These are phyloP conservation scores for Delphinella strobiligena DNA, from an alignment of 2,329 filamentous ascomycete species.

Conservation along the genomic window DNA sequence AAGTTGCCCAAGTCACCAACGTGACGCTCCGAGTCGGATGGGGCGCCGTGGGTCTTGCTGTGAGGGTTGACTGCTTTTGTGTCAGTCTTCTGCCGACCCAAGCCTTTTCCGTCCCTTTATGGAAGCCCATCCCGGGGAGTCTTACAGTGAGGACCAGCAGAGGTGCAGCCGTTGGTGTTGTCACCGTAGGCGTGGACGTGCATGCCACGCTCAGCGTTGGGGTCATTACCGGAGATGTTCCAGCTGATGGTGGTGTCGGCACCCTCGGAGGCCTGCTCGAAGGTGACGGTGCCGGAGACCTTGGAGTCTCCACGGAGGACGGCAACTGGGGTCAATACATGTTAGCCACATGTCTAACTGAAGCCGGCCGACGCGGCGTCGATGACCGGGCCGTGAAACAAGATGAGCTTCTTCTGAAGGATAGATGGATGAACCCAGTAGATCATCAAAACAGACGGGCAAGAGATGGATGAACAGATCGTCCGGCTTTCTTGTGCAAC, in stretches of 20 bases:
- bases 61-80: constrained; percentile 75
- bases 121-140: constrained; percentile 11
- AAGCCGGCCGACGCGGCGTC: no score
- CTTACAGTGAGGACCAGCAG: constrained; percentile 93
- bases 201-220: constrained; percentile 94
- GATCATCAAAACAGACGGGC: no score
- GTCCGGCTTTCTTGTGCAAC: background rate
- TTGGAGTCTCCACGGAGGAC: constrained; percentile 97
- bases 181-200: constrained; percentile 98
- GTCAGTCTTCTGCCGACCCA: constrained; percentile 1
- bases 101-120: background rate
- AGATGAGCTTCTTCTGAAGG: background rate
- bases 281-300: constrained; percentile 83
- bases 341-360: constrained; percentile 3
- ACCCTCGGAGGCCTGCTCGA: constrained; percentile 81
- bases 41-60: constrained; percentile 84
- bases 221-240: constrained; percentile 83
- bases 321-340: constrained; percentile 51
- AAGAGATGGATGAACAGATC: background rate
- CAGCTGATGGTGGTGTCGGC: constrained; percentile 77
- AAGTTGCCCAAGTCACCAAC: constrained; percentile 97
- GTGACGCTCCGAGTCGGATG: constrained; percentile 71
- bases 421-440: background rate
- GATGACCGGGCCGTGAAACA: no score
- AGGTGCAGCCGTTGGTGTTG: constrained; percentile 99